phyloP scores from a whole-genome alignment of 257 asterid species.

The Solanum bukasovii region DNA sequence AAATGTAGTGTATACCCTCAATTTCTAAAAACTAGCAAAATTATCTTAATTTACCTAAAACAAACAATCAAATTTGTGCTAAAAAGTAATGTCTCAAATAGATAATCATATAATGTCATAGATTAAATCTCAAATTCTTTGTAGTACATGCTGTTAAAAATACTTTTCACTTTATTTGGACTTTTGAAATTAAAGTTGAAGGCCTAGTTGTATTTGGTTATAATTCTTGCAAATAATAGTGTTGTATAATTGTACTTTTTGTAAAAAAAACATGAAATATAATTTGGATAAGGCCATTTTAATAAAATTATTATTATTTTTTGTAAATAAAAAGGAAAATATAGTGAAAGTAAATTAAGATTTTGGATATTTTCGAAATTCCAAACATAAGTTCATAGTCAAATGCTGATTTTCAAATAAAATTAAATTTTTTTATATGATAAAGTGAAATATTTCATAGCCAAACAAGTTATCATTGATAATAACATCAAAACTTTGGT shows the following conservation, averaged over 20 bases:
- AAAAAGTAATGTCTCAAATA: neutral
- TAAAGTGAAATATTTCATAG: too few species aligned
- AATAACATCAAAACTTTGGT: neutral
- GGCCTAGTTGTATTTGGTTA: neutral
- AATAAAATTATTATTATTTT: too few species aligned
- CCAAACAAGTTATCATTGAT: neutral
- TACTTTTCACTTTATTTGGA: too few species aligned
- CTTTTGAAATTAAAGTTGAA: neutral
- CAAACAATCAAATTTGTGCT: neutral
- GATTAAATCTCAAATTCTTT: too few species aligned
- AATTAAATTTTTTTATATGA: neutral
- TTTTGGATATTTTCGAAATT: too few species aligned
- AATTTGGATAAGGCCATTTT: neutral
- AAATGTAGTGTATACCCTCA: neutral
- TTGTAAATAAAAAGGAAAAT: too few species aligned
- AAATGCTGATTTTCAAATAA: neutral
- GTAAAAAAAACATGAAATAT: neutral
- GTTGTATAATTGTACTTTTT: too few species aligned
- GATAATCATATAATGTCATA: too few species aligned
- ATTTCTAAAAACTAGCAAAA: neutral
- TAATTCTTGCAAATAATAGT: neutral
- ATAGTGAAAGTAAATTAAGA: too few species aligned
- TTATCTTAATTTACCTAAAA: neutral
- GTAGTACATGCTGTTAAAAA: neutral
- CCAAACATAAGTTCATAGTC: neutral